Base-by-base conservation (phyloP, 176 grass and related monocot genomes). In the Oryza longistaminata region DNA sequence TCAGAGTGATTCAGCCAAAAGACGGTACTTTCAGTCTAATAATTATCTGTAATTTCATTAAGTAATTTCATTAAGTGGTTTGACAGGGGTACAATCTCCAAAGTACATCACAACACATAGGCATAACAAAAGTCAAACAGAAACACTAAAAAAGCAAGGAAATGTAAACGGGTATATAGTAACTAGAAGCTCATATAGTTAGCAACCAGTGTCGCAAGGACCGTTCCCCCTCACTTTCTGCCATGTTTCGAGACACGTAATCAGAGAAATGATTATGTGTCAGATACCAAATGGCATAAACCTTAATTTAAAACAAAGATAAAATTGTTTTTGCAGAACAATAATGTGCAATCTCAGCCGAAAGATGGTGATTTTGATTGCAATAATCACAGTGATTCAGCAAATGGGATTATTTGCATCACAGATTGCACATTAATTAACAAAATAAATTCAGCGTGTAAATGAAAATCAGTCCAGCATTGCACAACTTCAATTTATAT, bases 321-420 rank as follows among this genome's bases (percentile, higher is more conserved):
- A 55, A 68, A 58, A n/a, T n/a, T n/a, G n/a, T n/a, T 3, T 5
- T 45, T 24, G 15, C 4, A 19, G 26, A 11, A 64, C 3, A 76
- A 64, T 4, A 6, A 1, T 71, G 58, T 86, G 78, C 86, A 83
- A 88, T 82, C 90, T 92, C 90, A 85, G 86, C 74, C 82, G 73
- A 92, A 92, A 92, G 90, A 92, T 88, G 90, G 86, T 88, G 83
- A 86, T 88, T 76, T 81, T 70, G 21, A 5, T 79, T 75, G 70
- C 19, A 85, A 79, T 83, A 92, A 92, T 92, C 90, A 88, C 29
- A 33, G 50, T 12, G 68, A 74, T 85, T 92, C 82, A 92, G 48
- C 48, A 53, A 85, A 82, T 88, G 48, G 79, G 66, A 74, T 85
- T 82, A 19, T 19, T 88, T 88, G 78, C 90, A 88, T 86, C 90